Percentiles rank a stretch among this genome's conserved stretches.
Evolutionary conservation across 73 alveolate genomes (phyloP).

Genomic region (Diophrys appendiculata): DNA sequence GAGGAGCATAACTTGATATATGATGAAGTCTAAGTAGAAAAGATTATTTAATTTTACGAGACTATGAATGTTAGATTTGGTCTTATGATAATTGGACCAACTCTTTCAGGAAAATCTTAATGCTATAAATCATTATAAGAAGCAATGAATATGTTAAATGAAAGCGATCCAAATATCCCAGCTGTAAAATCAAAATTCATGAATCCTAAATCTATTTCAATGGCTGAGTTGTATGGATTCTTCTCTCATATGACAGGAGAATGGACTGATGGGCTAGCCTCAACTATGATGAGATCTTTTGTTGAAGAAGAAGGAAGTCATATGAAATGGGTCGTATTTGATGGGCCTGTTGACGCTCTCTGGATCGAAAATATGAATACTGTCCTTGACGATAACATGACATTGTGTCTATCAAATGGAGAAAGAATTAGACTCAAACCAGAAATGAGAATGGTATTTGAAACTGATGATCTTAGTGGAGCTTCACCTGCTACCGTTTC

Average conservation of each 20-base stretch:
- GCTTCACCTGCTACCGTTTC: slow-evolving; percentile 98
- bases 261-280: slow-evolving; percentile 98
- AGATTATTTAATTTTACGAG: slow-evolving; percentile 89
- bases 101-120: slow-evolving; percentile 93
- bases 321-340: slow-evolving; percentile 93
- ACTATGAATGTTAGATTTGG: slow-evolving; percentile 97
- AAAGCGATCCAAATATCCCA: slow-evolving; percentile 67
- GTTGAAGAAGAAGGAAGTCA: slow-evolving; percentile 74
- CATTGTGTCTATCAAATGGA: slow-evolving; percentile 93
- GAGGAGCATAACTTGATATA: slow-evolving; percentile 58
- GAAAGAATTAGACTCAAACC: slow-evolving; percentile 92
- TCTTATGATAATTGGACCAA: slow-evolving; percentile 92
- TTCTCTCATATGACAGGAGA: slow-evolving; percentile 90
- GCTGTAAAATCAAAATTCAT: slow-evolving; percentile 79
- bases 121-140: slow-evolving; percentile 72
- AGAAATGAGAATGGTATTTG: slow-evolving; percentile 94
- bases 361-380: slow-evolving; percentile 99
- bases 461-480: slow-evolving; percentile 85
- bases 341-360: slow-evolving; percentile 98
- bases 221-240: slow-evolving; percentile 93
- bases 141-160: slow-evolving; percentile 75
- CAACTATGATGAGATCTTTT: slow-evolving; percentile 87
- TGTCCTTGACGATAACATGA: slow-evolving; percentile 99
- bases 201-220: slow-evolving; percentile 93
- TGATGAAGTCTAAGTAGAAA: slow-evolving; percentile 76